These are phyloP conservation scores for Trametes versicolor DNA, from an alignment of 1,284 basidiomycete genomes.

Conservation along the genomic window DNA sequence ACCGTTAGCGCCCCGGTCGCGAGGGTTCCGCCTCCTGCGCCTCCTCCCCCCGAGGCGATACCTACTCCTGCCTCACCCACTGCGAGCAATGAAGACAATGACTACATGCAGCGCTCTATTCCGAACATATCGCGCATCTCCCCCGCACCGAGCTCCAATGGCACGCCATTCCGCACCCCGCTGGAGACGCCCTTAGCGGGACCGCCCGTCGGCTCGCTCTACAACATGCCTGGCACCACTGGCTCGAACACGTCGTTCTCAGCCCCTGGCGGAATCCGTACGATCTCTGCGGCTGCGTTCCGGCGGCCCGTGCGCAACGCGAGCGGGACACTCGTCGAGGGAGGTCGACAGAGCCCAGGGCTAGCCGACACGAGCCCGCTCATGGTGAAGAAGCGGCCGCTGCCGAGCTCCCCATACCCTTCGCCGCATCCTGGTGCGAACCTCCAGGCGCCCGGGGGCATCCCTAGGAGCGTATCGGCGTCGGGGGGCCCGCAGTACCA, in stretches of 20 bases:
- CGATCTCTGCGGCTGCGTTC: constrained; percentile 81
- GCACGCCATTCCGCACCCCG: constrained; percentile 49
- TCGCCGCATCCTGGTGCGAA: constrained; percentile 34
- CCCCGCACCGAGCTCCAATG: constrained; percentile 40
- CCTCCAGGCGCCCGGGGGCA: constrained; percentile 25
- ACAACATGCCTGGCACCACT: constrained; percentile 40
- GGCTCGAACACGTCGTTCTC: constrained; percentile 49
- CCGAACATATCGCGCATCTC: constrained; percentile 23
- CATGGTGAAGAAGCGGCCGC: constrained; percentile 57
- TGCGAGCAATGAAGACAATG: constrained; percentile 26
- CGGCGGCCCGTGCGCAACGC: constrained; percentile 58
- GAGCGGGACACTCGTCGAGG: constrained; percentile 33
- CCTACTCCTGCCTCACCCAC: constrained; percentile 26
- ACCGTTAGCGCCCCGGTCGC: constrained; percentile 19
- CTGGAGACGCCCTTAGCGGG: constrained; percentile 47
- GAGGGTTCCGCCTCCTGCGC: constrained; percentile 3
- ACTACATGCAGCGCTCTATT: constrained; percentile 22
- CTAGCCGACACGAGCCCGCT: constrained; percentile 57
- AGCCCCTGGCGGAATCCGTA: constrained; percentile 52
- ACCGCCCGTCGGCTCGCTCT: constrained; percentile 33
- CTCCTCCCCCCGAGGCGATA: constrained; percentile 14
- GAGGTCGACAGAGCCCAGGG: constrained; percentile 23
- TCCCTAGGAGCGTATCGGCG: constrained; percentile 29
- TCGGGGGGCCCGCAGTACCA: constrained; percentile 30
- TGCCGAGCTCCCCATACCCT: constrained; percentile 52